Evolutionary conservation across 2,329 filamentous ascomycete species (phyloP), one percentile per base, ranked within the genome.

Genomic region (Clarireedia hainanense): DNA sequence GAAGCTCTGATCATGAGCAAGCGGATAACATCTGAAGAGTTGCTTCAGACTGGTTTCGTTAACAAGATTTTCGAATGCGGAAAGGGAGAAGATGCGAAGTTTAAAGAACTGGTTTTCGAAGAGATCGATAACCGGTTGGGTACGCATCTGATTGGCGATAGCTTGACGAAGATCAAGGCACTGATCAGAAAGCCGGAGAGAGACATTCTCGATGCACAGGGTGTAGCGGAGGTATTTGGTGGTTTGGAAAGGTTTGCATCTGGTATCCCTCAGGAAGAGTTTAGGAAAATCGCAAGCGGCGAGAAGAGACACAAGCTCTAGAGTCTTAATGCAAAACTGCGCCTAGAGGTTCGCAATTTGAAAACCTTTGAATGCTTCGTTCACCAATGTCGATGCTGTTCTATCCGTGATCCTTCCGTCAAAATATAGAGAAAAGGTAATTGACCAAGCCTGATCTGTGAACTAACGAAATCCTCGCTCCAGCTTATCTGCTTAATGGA

Each of bases 251-350:
- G 91, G 57, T 96, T 97, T 67, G 70, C 27, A 5, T 46, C 63
- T 15, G 67, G 65, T 0, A 77, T 91, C 45, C 94, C 94, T 20
- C 91, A 96, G 76, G 80, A 86, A 70, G 89, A 97, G 76, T 97
- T 97, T 69, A 75, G 79, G 66, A 91, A 88, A 77, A 75, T 97
- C 68, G 90, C 90, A 1, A 83, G 78, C 60, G 91, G 92, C 12
- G 83, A 94, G 78, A 97, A 96, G 82, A 89, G 85, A 69, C 94
- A 99, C 74, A 97, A 97, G 76, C 74, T 97, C 70, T 96, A 47
- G 27, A 45, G 42, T 15, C 6, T n/a, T 20, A 34, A 15, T 14
- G 23, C 20, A 5, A 45, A 7, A 26, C 6, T 23, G 6, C 15
- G 39, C 15, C 17, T n/a, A 42, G 7, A 6, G 5, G 17, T 7